These are phyloP conservation scores for Sarocladium strictum DNA, from an alignment of 2,329 filamentous ascomycete species.

Conservation along the genomic window DNA sequence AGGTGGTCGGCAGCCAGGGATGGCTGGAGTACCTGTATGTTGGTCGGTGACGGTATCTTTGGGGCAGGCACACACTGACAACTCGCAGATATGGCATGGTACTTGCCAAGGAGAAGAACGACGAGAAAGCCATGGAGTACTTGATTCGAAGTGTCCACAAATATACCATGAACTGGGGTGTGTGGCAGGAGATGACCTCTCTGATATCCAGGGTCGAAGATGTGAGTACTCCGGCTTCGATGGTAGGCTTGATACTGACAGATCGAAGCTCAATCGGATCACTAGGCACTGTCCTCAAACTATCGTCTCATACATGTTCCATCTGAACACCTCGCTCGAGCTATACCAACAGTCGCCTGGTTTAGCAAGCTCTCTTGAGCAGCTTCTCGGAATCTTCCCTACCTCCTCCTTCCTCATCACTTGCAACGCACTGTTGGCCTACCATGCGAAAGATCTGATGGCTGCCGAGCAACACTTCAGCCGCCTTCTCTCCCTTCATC, in stretches of 20 bases:
- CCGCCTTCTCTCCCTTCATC: conserved; percentile 69
- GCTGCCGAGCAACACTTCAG: conserved; percentile 64
- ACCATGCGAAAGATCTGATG: conserved; percentile 81
- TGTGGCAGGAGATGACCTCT: conserved; percentile 87
- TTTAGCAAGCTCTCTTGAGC: conserved; percentile 67
- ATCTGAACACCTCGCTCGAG: conserved; percentile 84
- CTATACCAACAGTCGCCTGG: conserved; percentile 79
- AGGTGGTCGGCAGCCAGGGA: conserved; percentile 66
- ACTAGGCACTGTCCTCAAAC: conserved; percentile 74
- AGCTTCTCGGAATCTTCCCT: conserved; percentile 80
- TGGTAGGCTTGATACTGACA: conserved; percentile 17
- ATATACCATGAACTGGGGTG: conserved; percentile 95
- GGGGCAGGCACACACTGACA: not conserved
- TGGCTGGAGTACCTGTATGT: conserved; percentile 79
- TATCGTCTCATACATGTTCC: conserved; percentile 90
- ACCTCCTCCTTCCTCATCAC: conserved; percentile 84
- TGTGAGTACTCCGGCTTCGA: conserved; percentile 41
- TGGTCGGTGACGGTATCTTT: not conserved
- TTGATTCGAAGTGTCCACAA: conserved; percentile 83
- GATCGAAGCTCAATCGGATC: conserved; percentile 60
- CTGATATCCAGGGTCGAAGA: conserved; percentile 77
- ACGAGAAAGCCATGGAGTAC: conserved; percentile 76
- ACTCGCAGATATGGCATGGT: conserved; percentile 71
- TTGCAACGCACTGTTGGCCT: conserved; percentile 79
- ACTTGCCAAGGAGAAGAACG: conserved; percentile 84